Conservation (phyloP, 441 rosid species). For the Manihot esculenta region DNA sequence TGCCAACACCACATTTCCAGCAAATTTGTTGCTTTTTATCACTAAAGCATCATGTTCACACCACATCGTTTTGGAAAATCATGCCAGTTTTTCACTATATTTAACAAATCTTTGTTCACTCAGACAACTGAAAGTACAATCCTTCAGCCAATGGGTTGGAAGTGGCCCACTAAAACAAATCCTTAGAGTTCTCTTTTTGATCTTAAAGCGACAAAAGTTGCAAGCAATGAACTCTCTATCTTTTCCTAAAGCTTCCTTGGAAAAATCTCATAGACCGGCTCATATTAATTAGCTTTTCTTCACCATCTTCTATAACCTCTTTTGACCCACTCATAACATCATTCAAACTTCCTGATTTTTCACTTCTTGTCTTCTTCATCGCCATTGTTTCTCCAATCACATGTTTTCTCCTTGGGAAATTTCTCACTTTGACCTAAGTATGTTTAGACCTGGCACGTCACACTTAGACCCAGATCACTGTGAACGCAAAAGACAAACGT, state of each 20-base stretch:
- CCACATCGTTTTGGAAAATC: constrained; percentile 2
- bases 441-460: no score
- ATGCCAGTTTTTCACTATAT: not conserved
- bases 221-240: constrained; percentile 28
- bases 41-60: constrained; percentile 35
- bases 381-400: constrained; percentile 28
- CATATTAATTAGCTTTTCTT: constrained; percentile 23
- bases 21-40: constrained; percentile 32
- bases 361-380: constrained; percentile 16
- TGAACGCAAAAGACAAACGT: no score
- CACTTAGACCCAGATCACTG: no score
- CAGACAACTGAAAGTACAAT: constrained; percentile 21
- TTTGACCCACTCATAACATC: constrained; percentile 36
- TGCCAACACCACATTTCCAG: constrained; percentile 37
- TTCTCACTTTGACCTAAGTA: no score
- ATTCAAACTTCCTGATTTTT: constrained; percentile 29
- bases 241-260: constrained; percentile 33
- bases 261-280: constrained; percentile 29
- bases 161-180: constrained; percentile 32
- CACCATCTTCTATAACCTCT: constrained; percentile 39
- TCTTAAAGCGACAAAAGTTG: constrained; percentile 42
- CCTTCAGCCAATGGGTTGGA: constrained; percentile 22
- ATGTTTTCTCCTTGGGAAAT: no score
- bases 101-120: not conserved
- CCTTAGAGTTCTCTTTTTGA: constrained; percentile 38